These are phyloP conservation scores for Mycena alexandri DNA, from an alignment of 768 basidiomycete species.

Conservation along the genomic window DNA sequence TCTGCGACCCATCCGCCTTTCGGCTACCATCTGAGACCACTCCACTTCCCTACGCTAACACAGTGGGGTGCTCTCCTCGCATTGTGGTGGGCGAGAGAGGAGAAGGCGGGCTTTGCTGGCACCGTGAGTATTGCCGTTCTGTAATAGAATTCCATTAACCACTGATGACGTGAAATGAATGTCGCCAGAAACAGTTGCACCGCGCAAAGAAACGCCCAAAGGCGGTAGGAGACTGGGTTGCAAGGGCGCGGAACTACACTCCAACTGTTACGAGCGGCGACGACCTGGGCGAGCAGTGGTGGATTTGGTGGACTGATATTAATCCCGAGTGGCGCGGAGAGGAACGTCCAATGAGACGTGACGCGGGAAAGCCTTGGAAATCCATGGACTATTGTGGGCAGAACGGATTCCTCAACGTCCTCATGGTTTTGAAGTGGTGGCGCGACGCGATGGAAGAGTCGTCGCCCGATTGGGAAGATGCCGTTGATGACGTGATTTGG, in stretches of 20 bases:
- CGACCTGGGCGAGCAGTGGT: neutral
- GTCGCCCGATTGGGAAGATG: neutral
- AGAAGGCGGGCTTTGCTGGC: neutral
- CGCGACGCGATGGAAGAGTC: neutral
- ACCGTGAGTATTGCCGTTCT: too few species aligned
- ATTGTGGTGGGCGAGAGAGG: constrained; percentile 10
- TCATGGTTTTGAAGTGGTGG: neutral
- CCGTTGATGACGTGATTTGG: neutral
- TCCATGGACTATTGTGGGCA: neutral
- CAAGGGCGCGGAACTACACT: neutral
- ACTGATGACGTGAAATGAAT: neutral
- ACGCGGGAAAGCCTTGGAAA: neutral
- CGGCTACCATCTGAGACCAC: too few species aligned
- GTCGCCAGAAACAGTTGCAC: neutral
- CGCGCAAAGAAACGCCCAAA: neutral
- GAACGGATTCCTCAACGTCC: neutral
- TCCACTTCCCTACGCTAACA: too few species aligned
- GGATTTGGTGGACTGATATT: too few species aligned
- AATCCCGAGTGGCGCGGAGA: neutral
- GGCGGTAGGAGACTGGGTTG: neutral
- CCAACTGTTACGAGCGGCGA: neutral
- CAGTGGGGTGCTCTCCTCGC: neutral
- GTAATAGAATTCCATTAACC: too few species aligned
- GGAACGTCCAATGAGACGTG: neutral
- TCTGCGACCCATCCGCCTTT: too few species aligned